Evolutionary conservation across 2,329 filamentous ascomycete species (phyloP).

Genomic region (Clonostachys solani): DNA sequence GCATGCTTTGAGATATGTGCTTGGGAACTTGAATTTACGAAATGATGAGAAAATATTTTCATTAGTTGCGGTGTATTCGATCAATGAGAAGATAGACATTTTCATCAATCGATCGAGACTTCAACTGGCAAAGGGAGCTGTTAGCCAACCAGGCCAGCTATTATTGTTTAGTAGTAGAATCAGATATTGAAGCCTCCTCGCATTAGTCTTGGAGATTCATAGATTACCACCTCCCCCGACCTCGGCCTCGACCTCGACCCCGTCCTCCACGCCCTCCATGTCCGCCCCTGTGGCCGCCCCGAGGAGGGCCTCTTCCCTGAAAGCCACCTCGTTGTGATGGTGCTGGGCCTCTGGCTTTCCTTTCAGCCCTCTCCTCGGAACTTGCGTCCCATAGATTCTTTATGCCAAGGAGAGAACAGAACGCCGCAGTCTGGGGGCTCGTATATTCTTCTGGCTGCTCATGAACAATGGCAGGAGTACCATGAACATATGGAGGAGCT

Average conservation of each 20-base stretch:
- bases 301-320: constrained; percentile 23
- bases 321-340: constrained; percentile 22
- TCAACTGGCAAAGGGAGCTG: neutral
- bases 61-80: no score
- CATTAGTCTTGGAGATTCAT: neutral
- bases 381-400: constrained; percentile 70
- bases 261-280: constrained; percentile 23
- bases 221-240: constrained; percentile 8
- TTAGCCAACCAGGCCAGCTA: neutral
- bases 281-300: constrained; percentile 29
- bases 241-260: constrained; percentile 16
- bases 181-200: neutral
- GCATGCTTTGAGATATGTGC: no score
- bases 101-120: neutral
- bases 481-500: constrained; percentile 64
- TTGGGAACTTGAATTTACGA: no score
- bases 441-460: constrained; percentile 76
- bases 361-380: constrained; percentile 63
- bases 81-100: no score
- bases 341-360: constrained; percentile 54
- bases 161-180: neutral
- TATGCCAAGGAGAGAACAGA: constrained; percentile 75
- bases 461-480: constrained; percentile 49
- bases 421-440: constrained; percentile 79
- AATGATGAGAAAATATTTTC: no score